Conservation (phyloP, 306 rosid genomes). For the Trifolium repens region DNA sequence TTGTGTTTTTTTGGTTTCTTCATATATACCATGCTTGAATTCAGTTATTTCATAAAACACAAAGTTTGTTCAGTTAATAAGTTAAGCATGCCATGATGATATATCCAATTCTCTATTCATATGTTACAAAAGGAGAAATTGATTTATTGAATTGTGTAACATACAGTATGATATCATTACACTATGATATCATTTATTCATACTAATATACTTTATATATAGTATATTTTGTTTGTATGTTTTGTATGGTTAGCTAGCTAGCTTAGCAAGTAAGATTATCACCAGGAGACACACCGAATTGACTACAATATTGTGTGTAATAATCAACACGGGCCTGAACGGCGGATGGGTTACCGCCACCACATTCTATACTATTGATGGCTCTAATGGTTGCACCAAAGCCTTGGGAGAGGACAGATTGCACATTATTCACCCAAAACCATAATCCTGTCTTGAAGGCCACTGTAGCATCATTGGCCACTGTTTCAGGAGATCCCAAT, state of each 20-base stretch:
- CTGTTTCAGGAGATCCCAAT: constrained; percentile 67
- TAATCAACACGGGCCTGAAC: constrained; percentile 61
- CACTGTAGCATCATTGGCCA: constrained; percentile 61
- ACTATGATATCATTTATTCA: not conserved
- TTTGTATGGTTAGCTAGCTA: constrained; percentile 21
- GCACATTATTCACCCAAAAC: constrained; percentile 78
- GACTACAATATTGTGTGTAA: constrained; percentile 63
- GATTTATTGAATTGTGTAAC: not conserved
- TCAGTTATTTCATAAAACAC: not conserved
- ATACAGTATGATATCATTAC: not conserved
- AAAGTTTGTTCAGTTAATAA: no score
- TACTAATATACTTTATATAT: not conserved
- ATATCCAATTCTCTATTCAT: no score
- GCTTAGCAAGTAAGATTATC: constrained; percentile 69
- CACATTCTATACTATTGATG: constrained; percentile 86
- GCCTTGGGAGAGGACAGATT: constrained; percentile 63
- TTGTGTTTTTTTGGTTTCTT: not conserved
- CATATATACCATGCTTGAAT: not conserved
- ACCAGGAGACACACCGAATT: constrained; percentile 73
- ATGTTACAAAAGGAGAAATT: not conserved
- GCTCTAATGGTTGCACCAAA: constrained; percentile 90
- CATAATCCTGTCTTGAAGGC: constrained; percentile 85
- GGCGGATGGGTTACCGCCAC: constrained; percentile 57
- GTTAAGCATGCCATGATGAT: no score
- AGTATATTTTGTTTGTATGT: not conserved